Conservation (phyloP, 1,284 basidiomycete genomes). For the Xerocomus minutiporus region DNA sequence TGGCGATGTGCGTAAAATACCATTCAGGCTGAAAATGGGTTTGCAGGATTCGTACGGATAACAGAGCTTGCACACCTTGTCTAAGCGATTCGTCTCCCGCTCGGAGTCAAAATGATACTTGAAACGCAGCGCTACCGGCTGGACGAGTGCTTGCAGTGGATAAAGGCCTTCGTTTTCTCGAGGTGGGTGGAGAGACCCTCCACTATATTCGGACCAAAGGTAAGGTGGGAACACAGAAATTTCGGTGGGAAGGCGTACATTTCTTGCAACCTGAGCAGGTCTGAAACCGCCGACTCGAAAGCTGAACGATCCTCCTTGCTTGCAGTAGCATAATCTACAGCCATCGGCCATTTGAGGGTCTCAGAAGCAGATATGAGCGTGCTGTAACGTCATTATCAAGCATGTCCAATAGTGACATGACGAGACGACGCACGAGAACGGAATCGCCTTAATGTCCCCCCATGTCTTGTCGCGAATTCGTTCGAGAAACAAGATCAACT, state of each 20-base stretch:
- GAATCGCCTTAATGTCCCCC: slow-evolving; percentile 60
- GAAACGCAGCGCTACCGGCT: slow-evolving; percentile 84
- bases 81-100: slow-evolving; percentile 84
- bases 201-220: slow-evolving; percentile 40
- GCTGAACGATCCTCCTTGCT: slow-evolving; percentile 46
- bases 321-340: slow-evolving; percentile 58
- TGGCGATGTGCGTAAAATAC: slow-evolving; percentile 90
- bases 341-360: slow-evolving; percentile 76
- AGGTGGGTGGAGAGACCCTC: slow-evolving; percentile 36
- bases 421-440: slow-evolving; percentile 55
- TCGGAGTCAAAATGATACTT: slow-evolving; percentile 93
- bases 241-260: slow-evolving; percentile 49
- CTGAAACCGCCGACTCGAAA: slow-evolving; percentile 73
- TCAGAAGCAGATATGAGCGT: slow-evolving; percentile 62
- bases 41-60: background rate
- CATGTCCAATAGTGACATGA: background rate
- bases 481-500: slow-evolving; percentile 56
- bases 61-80: slow-evolving; percentile 60
- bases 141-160: slow-evolving; percentile 79
- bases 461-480: slow-evolving; percentile 66
- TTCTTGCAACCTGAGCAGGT: slow-evolving; percentile 72
- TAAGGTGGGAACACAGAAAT: slow-evolving; percentile 2
- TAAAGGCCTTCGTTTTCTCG: slow-evolving; percentile 57
- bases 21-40: slow-evolving; percentile 76
- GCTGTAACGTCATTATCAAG: slow-evolving; percentile 36